Conservation (phyloP, 2,329 filamentous ascomycete genomes). For the Keithomyces neogunnii region DNA sequence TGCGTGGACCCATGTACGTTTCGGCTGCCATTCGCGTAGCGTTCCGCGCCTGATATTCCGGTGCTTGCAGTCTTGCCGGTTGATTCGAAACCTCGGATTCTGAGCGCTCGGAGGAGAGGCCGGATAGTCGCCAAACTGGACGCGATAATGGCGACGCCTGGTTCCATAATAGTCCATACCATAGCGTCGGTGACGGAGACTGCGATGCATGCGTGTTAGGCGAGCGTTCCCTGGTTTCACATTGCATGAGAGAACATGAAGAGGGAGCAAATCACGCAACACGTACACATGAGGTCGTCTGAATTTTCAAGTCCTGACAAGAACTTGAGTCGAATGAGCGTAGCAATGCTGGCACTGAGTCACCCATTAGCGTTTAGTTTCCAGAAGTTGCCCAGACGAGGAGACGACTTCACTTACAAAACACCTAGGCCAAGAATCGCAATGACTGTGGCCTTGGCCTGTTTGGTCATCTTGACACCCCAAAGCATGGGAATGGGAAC, state of each 20-base stretch:
- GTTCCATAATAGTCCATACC: conserved; percentile 50
- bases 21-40: conserved; percentile 19
- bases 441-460: conserved; percentile 43
- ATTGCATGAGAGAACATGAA: background rate
- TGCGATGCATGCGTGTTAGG: conserved; percentile 16
- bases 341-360: conserved; percentile 43
- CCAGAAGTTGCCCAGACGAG: conserved; percentile 18
- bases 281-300: conserved; percentile 40
- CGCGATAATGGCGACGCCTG: conserved; percentile 45
- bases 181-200: conserved; percentile 42
- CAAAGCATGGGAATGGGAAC: conserved; percentile 47
- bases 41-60: conserved; percentile 16
- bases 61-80: conserved; percentile 26
- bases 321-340: conserved; percentile 42
- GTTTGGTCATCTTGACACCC: conserved; percentile 43
- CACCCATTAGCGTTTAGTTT: conserved; percentile 7
- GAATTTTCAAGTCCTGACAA: conserved; percentile 34
- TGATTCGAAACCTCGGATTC: conserved; percentile 37
- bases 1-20: conserved; percentile 17
- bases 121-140: conserved; percentile 46
- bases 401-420: conserved; percentile 20
- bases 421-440: conserved; percentile 40
- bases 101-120: conserved; percentile 41
- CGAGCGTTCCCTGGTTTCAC: background rate
- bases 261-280: background rate